Base-by-base conservation (phyloP, 495 filamentous ascomycete species). In the Penicillium samsonianum region DNA sequence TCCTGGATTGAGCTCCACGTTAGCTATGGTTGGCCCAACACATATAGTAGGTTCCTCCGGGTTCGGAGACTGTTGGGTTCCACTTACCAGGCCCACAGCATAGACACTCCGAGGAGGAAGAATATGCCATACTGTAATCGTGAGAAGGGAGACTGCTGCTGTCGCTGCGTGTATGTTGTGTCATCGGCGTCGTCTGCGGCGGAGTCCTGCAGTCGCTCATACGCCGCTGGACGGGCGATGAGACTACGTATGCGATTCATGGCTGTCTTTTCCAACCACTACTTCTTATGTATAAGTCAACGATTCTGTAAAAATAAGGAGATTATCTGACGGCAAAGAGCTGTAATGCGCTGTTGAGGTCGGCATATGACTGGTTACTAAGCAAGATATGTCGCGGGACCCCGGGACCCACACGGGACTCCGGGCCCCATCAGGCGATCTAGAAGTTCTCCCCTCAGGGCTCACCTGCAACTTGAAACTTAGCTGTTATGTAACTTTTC, bases 41-140 rank as follows among this genome's bases (percentile, higher is more conserved):
- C 38, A 63, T 10, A 40, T 5, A n/a, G 33, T 30, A 33, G 33
- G 2, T 20, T 14, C 12, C 26, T 31, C 53, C 7, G 37, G 12
- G 9, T 28, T 33, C 5, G 19, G 12, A 28, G 31, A 22, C 33
- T 10, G 23, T 51, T 12, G 9, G 22, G 58, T 37, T 40, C 45
- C 42, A 69, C 86, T 65, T 85, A 97, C 92, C 92, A 97, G 33
- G 92, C 90, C 92, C 92, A 97, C 56, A 97, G 80, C 95, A 96
- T 97, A 20, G 92, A 87, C 17, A 95, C 78, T 45, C 94, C 94
- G 20, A 97, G 80, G n/a, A 96, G 72, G 53, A 87, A 73, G 70
- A 97, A 99, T 52, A 96, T 82, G 49, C 69, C 74, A 76, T 99
- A 99, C 67, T 93, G 87, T 43, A 90, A 68, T 81, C 84, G 87